Conservation (phyloP, 192 early-diverging fungal species). For the Martensiomyces pterosporus region DNA sequence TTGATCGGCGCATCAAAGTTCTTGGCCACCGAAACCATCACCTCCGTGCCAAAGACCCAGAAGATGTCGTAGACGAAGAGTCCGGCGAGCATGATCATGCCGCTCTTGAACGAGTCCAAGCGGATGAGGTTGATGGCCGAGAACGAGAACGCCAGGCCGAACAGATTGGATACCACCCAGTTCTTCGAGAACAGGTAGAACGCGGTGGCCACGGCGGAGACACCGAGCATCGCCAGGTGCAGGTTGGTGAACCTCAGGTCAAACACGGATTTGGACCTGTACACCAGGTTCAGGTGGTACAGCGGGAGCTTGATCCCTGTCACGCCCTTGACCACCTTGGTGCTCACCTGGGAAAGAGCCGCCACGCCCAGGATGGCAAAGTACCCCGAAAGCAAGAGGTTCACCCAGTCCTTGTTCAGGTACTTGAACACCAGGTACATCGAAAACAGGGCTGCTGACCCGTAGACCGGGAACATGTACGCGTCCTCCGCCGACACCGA, state of each 20-base stretch:
- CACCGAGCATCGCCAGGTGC: conserved; percentile 58
- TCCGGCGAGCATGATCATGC: conserved; percentile 87
- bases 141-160: conserved; percentile 82
- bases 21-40: conserved; percentile 97
- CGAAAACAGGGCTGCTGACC: conserved; percentile 73
- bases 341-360: conserved; percentile 65
- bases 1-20: conserved; percentile 97
- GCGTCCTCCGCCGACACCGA: conserved; percentile 84
- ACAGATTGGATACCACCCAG: conserved; percentile 88
- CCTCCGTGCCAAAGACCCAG: conserved; percentile 98
- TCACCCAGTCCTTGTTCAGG: conserved; percentile 80
- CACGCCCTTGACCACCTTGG: conserved; percentile 44
- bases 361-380: conserved; percentile 81
- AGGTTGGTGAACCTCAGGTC: conserved; percentile 58
- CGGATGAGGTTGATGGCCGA: conserved; percentile 83
- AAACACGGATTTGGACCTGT: conserved; percentile 18
- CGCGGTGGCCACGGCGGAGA: conserved; percentile 59
- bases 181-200: conserved; percentile 82
- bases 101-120: conserved; percentile 93
- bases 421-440: conserved; percentile 87
- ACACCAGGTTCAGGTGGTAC: conserved; percentile 65
- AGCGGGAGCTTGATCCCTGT: conserved; percentile 60
- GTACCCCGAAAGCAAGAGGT: conserved; percentile 76
- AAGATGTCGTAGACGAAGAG: conserved; percentile 97
- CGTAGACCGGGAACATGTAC: conserved; percentile 89